Percentiles rank a stretch among this genome's conserved stretches.
phyloP scores from a whole-genome alignment of 2,329 filamentous ascomycete genomes.

The Mollisia scopiformis region DNA sequence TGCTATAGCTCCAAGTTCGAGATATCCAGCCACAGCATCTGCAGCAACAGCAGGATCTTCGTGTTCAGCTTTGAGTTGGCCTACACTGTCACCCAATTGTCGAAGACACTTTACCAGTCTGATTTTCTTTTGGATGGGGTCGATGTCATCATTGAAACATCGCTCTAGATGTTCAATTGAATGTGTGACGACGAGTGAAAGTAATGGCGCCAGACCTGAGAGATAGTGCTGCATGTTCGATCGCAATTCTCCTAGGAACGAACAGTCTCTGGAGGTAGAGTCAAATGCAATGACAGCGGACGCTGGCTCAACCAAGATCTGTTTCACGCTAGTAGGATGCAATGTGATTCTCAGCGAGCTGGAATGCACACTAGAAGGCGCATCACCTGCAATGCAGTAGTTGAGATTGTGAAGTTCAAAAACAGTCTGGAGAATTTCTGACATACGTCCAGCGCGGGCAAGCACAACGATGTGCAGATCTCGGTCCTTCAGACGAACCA shows the following conservation, averaged over 20 bases:
- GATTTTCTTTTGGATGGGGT: conserved; percentile 23
- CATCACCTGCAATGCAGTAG: conserved; percentile 33
- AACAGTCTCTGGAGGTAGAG: conserved; percentile 10
- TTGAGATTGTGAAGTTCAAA: conserved; percentile 44
- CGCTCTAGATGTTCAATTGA: conserved; percentile 38
- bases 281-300: conserved; percentile 31
- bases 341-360: conserved; percentile 27
- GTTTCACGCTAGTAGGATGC: conserved; percentile 26
- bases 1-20: conserved; percentile 13
- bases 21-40: conserved; percentile 26
- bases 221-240: neutral
- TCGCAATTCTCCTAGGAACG: conserved; percentile 19
- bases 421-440: conserved; percentile 56
- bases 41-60: conserved; percentile 29
- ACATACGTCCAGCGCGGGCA: conserved; percentile 50
- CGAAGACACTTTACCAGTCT: conserved; percentile 28
- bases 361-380: conserved; percentile 33
- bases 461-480: conserved; percentile 56
- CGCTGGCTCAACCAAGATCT: conserved; percentile 19
- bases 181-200: conserved; percentile 31
- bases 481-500: conserved; percentile 46
- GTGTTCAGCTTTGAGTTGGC: conserved; percentile 18
- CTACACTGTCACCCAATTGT: conserved; percentile 27
- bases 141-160: conserved; percentile 25
- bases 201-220: conserved; percentile 21